phyloP scores from a whole-genome alignment of 2,329 filamentous ascomycete species.

The Penicillium corylophilum region DNA sequence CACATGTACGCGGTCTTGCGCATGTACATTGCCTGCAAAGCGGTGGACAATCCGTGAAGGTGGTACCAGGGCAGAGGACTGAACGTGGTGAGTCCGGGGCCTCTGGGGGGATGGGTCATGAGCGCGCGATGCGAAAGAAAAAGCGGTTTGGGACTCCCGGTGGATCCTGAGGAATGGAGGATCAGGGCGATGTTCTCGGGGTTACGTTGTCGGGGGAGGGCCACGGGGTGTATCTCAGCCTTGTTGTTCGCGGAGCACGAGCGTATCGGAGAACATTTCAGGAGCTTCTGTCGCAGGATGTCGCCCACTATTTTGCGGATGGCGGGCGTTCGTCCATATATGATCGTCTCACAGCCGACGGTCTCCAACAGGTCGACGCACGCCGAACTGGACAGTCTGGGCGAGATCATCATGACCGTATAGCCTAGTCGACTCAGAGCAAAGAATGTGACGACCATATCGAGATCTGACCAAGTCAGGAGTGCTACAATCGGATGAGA shows the following conservation, averaged over 20 bases:
- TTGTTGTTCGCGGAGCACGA: constrained; percentile 7
- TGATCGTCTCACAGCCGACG: constrained; percentile 34
- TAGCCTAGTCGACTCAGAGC: constrained; percentile 48
- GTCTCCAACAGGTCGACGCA: constrained; percentile 42
- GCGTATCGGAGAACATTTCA: constrained; percentile 27
- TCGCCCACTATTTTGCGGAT: constrained; percentile 35
- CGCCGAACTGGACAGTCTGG: constrained; percentile 42
- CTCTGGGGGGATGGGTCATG: constrained; percentile 37
- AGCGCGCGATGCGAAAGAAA: constrained; percentile 44
- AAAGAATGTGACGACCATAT: constrained; percentile 46
- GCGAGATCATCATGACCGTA: constrained; percentile 45
- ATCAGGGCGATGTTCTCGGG: constrained; percentile 38
- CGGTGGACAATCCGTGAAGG: constrained; percentile 43
- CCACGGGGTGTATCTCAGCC: constrained; percentile 12
- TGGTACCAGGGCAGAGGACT: constrained; percentile 49
- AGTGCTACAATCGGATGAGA: constrained; percentile 44
- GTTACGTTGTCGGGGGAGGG: constrained; percentile 14
- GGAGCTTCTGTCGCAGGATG: constrained; percentile 24
- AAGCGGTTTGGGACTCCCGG: constrained; percentile 49
- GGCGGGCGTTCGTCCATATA: constrained; percentile 38
- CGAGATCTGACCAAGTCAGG: constrained; percentile 43
- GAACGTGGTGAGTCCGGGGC: constrained; percentile 42
- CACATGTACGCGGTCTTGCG: constrained; percentile 44
- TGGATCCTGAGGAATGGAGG: constrained; percentile 51
- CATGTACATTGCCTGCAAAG: constrained; percentile 47